Percentiles rank a stretch among this genome's conserved stretches.
Conservation (phyloP, 2,329 filamentous ascomycete genomes). For the Apiospora sp. region DNA sequence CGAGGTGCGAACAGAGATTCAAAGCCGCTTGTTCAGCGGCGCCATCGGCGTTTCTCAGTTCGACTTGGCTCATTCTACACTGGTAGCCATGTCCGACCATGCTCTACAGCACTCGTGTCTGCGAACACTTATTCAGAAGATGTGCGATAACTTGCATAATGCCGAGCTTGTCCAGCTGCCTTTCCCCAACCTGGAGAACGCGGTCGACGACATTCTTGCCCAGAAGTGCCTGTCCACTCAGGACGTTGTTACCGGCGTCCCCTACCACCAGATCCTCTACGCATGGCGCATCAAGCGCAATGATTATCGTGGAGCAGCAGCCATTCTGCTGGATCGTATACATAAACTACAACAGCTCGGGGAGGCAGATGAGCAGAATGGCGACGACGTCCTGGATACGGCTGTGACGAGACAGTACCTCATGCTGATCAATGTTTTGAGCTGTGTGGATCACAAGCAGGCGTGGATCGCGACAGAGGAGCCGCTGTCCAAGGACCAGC, state of each 20-base stretch:
- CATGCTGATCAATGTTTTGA: conserved; percentile 91
- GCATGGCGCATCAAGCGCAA: conserved; percentile 85
- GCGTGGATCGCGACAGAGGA: conserved; percentile 77
- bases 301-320: conserved; percentile 83
- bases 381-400: conserved; percentile 67
- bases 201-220: conserved; percentile 80
- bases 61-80: conserved; percentile 80
- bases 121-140: conserved; percentile 71
- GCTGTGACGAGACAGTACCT: conserved; percentile 79
- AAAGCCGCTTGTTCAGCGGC: conserved; percentile 84
- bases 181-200: conserved; percentile 78
- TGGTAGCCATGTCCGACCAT: conserved; percentile 75
- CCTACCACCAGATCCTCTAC: conserved; percentile 90
- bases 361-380: conserved; percentile 63
- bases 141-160: conserved; percentile 72
- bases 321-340: conserved; percentile 68
- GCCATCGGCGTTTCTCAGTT: conserved; percentile 82
- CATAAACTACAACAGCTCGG: conserved; percentile 67
- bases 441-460: conserved; percentile 80
- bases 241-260: conserved; percentile 69
- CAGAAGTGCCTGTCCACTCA: conserved; percentile 74
- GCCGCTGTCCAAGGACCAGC: conserved; percentile 28
- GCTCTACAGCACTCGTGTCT: conserved; percentile 78
- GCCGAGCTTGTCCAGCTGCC: conserved; percentile 77
- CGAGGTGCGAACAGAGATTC: conserved; percentile 71